Evolutionary conservation across 140 eudicot genomes (phyloP), one percentile per base, ranked within the genome.

Genomic region (Bidens hawaiensis): DNA sequence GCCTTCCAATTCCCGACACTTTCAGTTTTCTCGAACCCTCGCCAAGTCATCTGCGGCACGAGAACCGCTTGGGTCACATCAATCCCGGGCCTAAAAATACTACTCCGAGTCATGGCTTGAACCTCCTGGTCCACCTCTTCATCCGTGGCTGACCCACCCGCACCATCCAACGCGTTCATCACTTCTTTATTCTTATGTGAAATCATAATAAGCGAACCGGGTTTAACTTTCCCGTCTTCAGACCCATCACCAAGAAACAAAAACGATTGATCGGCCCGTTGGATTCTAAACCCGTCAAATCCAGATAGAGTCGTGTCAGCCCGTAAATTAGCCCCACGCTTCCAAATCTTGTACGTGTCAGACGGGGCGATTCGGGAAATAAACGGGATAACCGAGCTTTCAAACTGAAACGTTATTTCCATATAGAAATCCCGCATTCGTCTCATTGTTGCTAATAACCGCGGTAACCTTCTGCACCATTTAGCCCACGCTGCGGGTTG

Each of bases 21-120:
- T 17, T 88, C 96, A 4, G 78, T 62, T 25, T 75, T 88, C 80
- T 88, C 96, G 26, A 68, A 77, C 55, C 89, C 79, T 31, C 96
- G 53, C 96, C 96, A 88, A 7, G 90, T 84, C 74, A 69, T 56
- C 62, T 88, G 96, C 1, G 96, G 96, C 62, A 79, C 64, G 21
- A 88, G 87, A 73, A 82, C 94, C 34, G 96, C 94, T 51, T 79
- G 65, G 6, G 96, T 88, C 28, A 88, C 96, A 50, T 88, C 90
- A 56, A 88, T 79, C n/a, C 96, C 96, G 1, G 96, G 96, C 75
- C 96, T 65, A 66, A 82, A 84, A 62, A 83, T 82, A 50, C 71
- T 81, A 5, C 83, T 79, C 67, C 73, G 77, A 59, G 85, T 79
- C 96, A 88, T 84, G 15, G 94, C 76, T 55, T 72, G 75, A 52